Conservation (phyloP, 352 stramenopile species). For the Pythium dissotocum region DNA sequence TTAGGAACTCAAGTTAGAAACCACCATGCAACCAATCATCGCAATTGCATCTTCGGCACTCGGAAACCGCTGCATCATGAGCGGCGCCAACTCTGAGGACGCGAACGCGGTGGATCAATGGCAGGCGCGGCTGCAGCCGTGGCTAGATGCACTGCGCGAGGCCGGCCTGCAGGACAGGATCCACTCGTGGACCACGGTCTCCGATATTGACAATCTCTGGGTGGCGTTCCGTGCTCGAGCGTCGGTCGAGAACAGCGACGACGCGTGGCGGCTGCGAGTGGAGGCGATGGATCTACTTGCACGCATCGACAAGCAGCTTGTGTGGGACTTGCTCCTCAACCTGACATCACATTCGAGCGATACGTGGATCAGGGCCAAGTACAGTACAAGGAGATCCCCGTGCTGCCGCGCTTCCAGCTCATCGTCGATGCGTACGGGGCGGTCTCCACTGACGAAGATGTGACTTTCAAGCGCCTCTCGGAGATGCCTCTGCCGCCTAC, state of each 20-base stretch:
- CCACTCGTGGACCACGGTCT: not conserved
- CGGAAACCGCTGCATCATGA: too few species aligned
- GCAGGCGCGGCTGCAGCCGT: conserved; percentile 1
- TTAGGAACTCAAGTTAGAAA: too few species aligned
- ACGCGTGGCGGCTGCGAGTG: not conserved
- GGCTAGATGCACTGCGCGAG: not conserved
- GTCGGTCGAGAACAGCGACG: too few species aligned
- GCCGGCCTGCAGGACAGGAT: not conserved
- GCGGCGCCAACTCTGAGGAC: too few species aligned
- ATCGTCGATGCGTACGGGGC: not conserved
- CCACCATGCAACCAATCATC: too few species aligned
- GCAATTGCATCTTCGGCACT: too few species aligned
- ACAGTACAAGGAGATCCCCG: not conserved
- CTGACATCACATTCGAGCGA: not conserved
- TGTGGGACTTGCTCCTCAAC: not conserved
- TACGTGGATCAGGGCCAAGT: not conserved
- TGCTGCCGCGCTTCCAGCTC: not conserved
- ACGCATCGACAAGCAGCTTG: not conserved
- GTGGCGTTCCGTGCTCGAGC: not conserved
- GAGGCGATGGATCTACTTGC: not conserved
- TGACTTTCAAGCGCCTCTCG: not conserved
- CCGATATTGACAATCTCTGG: not conserved
- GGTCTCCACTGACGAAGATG: not conserved
- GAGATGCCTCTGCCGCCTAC: not conserved
- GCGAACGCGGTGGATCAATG: not conserved